Percentiles rank a stretch among this genome's conserved stretches.
phyloP scores from a whole-genome alignment of 1,284 basidiomycete species.

The Sporisorium graminicola region DNA sequence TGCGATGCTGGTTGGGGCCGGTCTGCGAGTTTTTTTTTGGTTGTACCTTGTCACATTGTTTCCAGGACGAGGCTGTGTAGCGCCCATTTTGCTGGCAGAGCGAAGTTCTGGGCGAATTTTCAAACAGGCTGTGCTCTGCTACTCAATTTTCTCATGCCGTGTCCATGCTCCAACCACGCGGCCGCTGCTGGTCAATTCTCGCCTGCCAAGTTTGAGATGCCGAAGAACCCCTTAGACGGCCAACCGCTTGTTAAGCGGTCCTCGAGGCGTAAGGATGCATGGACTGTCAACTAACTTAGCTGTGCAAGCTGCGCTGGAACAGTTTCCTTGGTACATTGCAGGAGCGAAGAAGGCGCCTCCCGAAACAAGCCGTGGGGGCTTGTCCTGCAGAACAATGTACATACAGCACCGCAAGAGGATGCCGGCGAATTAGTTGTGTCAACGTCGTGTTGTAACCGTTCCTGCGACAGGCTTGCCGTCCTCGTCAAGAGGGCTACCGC shows the following conservation, averaged over 20 bases:
- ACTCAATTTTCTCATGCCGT: too few species aligned
- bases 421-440: background rate
- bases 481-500: background rate
- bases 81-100: too few species aligned
- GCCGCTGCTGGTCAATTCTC: background rate
- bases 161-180: background rate
- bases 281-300: too few species aligned
- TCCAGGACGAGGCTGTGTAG: too few species aligned
- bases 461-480: too few species aligned
- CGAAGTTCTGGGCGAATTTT: too few species aligned
- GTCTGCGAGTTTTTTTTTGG: too few species aligned
- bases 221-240: background rate
- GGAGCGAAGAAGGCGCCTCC: background rate
- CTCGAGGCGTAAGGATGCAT: too few species aligned
- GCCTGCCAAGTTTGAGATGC: background rate
- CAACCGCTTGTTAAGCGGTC: background rate
- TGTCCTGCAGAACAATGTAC: background rate
- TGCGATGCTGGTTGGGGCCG: too few species aligned
- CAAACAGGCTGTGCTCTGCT: conserved; percentile 6
- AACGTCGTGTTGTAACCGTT: background rate
- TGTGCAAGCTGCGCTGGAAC: too few species aligned
- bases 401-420: too few species aligned
- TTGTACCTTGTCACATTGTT: too few species aligned
- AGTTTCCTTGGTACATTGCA: background rate
- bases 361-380: background rate